phyloP scores from a whole-genome alignment of 2,329 filamentous ascomycete species.

The Myriangium duriaei region DNA sequence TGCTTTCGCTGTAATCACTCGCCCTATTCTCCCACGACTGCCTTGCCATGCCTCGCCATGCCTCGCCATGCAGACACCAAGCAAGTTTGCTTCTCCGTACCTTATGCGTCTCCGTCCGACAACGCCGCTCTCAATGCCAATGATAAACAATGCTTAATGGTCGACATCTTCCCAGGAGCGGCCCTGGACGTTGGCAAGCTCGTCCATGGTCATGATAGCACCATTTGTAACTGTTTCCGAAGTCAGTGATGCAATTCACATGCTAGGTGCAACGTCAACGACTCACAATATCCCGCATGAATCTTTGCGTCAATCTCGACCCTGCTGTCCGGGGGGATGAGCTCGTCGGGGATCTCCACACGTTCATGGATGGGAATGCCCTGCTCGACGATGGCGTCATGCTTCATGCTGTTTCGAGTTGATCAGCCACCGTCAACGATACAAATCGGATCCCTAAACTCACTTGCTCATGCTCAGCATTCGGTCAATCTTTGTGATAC shows the following conservation, averaged over 20 bases:
- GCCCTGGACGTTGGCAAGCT: conserved; percentile 74
- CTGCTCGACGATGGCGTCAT: conserved; percentile 76
- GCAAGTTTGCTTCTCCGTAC: too few species aligned
- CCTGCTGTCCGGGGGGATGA: conserved; percentile 86
- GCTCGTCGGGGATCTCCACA: conserved; percentile 80
- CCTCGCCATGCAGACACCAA: too few species aligned
- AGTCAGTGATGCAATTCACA: conserved; percentile 11
- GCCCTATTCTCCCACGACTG: too few species aligned
- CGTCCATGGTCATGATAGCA: conserved; percentile 76
- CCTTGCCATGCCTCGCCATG: too few species aligned
- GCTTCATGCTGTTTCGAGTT: conserved; percentile 57
- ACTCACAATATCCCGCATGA: conserved; percentile 69
- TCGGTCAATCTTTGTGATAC: conserved; percentile 94
- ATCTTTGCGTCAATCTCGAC: conserved; percentile 99
- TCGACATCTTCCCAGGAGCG: conserved; percentile 75
- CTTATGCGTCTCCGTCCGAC: too few species aligned
- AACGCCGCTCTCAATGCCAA: too few species aligned
- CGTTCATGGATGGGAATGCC: conserved; percentile 81
- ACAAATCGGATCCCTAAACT: too few species aligned
- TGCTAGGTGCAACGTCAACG: conserved; percentile 1
- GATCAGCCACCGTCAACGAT: conserved; percentile 3
- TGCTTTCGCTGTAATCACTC: too few species aligned
- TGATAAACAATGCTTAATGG: too few species aligned
- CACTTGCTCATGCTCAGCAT: conserved; percentile 98
- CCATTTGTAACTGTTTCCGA: conserved; percentile 57